Percentiles rank a stretch among this genome's conserved stretches.
Evolutionary conservation across 257 asterid species (phyloP).

Genomic region (Linderniella brevidens): DNA sequence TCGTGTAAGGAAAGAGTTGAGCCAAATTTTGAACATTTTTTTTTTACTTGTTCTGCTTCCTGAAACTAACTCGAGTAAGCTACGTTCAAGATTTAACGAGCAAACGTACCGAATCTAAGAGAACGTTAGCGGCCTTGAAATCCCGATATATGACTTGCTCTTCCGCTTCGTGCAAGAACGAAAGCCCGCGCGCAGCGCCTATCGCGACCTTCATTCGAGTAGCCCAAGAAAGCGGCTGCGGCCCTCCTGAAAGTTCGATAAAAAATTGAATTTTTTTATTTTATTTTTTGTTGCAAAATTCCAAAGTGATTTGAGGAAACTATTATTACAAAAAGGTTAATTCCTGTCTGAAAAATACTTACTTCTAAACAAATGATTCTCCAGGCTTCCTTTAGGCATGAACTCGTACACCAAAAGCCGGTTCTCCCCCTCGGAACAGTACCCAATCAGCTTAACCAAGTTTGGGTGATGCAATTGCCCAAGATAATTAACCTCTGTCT

Average conservation of each 20-base stretch:
- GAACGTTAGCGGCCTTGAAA: constrained; percentile 84
- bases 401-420: constrained; percentile 87
- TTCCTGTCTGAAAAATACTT: constrained; percentile 14
- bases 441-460: constrained; percentile 86
- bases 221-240: constrained; percentile 75
- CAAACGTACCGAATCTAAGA: constrained; percentile 57
- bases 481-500: constrained; percentile 90
- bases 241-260: constrained; percentile 42
- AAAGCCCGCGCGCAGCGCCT: constrained; percentile 87
- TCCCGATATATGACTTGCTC: constrained; percentile 78
- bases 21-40: background rate
- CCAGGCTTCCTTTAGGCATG: constrained; percentile 96
- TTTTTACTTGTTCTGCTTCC: background rate
- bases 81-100: background rate
- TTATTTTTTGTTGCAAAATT: background rate
- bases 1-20: background rate
- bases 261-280: constrained; percentile 2
- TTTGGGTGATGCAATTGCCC: constrained; percentile 91
- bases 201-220: constrained; percentile 83
- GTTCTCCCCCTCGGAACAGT: constrained; percentile 77
- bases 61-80: too few species aligned
- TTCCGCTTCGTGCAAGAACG: constrained; percentile 78
- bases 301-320: background rate
- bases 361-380: constrained; percentile 90
- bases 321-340: background rate